Percentiles rank a stretch among this genome's conserved stretches.
These are phyloP conservation scores for Groenewaldozyma sp. DNA, from an alignment of 1,139 yeast species.

Conservation along the genomic window DNA sequence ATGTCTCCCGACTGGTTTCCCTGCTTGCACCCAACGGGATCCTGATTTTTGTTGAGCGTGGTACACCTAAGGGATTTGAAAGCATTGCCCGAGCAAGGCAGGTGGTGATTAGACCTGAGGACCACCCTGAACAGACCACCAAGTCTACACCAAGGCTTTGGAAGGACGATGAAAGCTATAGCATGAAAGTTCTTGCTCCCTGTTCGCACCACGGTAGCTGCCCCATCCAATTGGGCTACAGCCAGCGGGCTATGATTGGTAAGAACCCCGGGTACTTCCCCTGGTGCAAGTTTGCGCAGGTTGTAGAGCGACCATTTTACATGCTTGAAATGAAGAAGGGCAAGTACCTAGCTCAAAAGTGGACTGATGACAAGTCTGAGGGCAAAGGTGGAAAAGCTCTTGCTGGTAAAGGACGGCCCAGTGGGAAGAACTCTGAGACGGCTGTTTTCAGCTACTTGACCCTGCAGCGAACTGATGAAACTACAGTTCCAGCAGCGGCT, in stretches of 20 bases:
- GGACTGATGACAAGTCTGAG: constrained; percentile 43
- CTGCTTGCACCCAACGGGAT: constrained; percentile 71
- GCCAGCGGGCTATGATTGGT: constrained; percentile 48
- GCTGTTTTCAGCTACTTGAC: constrained; percentile 73
- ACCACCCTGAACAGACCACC: constrained; percentile 32
- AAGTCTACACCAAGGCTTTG: constrained; percentile 36
- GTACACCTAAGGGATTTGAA: constrained; percentile 85
- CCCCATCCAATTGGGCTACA: constrained; percentile 75
- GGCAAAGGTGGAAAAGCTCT: constrained; percentile 34
- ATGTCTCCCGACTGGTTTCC: constrained; percentile 49
- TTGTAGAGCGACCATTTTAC: constrained; percentile 67
- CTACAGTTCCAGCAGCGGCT: not conserved
- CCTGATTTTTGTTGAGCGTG: constrained; percentile 72
- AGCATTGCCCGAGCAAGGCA: constrained; percentile 85
- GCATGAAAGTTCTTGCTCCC: constrained; percentile 58
- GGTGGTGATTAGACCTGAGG: constrained; percentile 73
- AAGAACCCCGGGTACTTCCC: constrained; percentile 38
- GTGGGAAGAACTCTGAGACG: constrained; percentile 61
- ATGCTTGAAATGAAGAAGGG: constrained; percentile 80
- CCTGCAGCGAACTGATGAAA: constrained; percentile 44
- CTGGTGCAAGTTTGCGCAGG: constrained; percentile 72
- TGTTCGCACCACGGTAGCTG: constrained; percentile 84
- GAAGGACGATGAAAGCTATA: constrained; percentile 8
- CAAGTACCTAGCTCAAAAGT: constrained; percentile 55
- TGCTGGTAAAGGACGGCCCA: constrained; percentile 65